Conservation (phyloP, 2,329 filamentous ascomycete species). For the Dactylellina parvicollis region DNA sequence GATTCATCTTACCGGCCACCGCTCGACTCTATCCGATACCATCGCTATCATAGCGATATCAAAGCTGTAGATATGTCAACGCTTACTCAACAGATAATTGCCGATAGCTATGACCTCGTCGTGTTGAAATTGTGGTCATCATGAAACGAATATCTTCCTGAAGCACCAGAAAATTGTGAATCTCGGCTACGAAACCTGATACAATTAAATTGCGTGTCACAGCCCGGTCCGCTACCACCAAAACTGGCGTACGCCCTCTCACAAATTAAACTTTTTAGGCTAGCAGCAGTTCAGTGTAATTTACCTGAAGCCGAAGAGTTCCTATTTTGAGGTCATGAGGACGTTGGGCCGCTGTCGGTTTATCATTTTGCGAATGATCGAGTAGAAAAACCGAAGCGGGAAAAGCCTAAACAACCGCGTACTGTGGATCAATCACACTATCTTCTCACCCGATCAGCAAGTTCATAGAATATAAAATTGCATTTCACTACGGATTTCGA, state of each 20-base stretch:
- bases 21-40: neutral
- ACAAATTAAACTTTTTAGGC: conserved; percentile 31
- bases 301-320: conserved; percentile 29
- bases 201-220: conserved; percentile 54
- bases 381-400: neutral
- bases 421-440: neutral
- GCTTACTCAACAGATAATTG: conserved; percentile 21
- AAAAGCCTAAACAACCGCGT: neutral
- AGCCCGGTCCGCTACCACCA: conserved; percentile 33
- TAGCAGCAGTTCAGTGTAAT: conserved; percentile 31
- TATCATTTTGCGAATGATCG: conserved; percentile 20
- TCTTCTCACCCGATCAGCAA: conserved; percentile 20
- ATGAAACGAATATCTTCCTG: conserved; percentile 45
- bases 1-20: neutral
- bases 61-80: neutral
- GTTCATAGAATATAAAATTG: conserved; percentile 7
- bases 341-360: neutral
- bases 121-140: conserved; percentile 54
- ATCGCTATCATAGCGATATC: neutral
- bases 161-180: conserved; percentile 40
- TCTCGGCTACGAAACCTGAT: conserved; percentile 54
- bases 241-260: conserved; percentile 30
- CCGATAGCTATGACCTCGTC: conserved; percentile 37
- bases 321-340: conserved; percentile 26
- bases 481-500: neutral